Conservation (phyloP, 805 yeast genomes). For the Teunomyces tritomae region DNA sequence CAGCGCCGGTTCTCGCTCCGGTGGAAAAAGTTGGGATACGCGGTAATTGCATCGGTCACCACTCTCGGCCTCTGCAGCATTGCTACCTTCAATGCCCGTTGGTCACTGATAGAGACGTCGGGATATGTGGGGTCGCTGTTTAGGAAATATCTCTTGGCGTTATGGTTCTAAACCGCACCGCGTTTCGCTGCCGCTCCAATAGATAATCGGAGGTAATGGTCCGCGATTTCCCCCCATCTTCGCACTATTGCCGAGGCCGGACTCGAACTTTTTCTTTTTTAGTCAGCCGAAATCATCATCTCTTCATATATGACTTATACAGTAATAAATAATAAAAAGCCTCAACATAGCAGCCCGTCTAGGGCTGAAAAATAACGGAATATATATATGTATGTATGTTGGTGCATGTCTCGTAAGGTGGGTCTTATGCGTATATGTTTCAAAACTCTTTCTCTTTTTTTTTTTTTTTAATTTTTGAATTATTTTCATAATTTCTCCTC, state of each 20-base stretch:
- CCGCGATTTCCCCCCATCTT: not conserved
- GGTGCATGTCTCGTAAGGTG: not conserved
- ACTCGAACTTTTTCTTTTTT: not conserved
- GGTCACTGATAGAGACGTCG: constrained; percentile 14
- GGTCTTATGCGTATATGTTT: not conserved
- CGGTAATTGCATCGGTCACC: constrained; percentile 34
- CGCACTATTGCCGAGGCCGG: constrained; percentile 3
- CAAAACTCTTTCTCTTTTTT: not conserved
- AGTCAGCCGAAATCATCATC: not conserved
- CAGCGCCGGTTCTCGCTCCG: constrained; percentile 35
- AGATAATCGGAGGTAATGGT: not conserved
- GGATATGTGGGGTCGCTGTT: constrained; percentile 31
- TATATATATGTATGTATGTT: not conserved
- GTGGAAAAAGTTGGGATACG: constrained; percentile 46
- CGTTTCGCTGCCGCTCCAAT: not conserved
- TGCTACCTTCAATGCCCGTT: constrained; percentile 18
- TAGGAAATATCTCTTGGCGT: constrained; percentile 22
- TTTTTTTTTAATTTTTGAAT: not conserved
- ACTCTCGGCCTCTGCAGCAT: constrained; percentile 38
- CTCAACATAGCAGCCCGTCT: constrained; percentile 1
- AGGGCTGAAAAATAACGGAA: constrained; percentile 1
- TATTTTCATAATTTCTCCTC: no score
- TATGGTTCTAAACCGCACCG: constrained; percentile 8
- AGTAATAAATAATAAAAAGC: constrained; percentile 1
- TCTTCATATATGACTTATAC: constrained; percentile 1